Evolutionary conservation across 805 yeast species (phyloP).

Genomic region (Metschnikowia orientalis): DNA sequence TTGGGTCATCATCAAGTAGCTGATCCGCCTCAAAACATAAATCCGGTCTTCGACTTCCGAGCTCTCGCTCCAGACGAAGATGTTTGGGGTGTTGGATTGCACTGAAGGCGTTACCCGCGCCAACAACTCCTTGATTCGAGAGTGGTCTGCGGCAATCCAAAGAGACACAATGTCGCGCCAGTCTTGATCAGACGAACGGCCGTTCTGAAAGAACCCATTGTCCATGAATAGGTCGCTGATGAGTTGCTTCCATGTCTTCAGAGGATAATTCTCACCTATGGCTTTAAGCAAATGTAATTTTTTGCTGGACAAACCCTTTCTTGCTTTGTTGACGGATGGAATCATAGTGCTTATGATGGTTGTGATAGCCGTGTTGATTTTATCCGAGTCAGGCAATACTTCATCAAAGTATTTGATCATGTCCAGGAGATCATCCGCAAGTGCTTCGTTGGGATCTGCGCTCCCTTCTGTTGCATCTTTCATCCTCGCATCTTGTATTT

Average conservation of each 20-base stretch:
- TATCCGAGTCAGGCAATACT: conserved; percentile 58
- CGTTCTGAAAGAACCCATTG: conserved; percentile 43
- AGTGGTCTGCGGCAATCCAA: conserved; percentile 67
- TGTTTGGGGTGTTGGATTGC: conserved; percentile 50
- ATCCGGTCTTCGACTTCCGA: conserved; percentile 55
- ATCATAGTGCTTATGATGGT: conserved; percentile 51
- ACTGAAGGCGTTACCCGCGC: conserved; percentile 27
- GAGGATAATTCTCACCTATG: conserved; percentile 31
- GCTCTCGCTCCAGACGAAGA: conserved; percentile 68
- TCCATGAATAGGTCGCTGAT: conserved; percentile 67
- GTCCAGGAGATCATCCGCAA: conserved; percentile 16
- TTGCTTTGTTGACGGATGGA: conserved; percentile 49
- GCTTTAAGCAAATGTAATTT: conserved; percentile 43
- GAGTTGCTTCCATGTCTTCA: conserved; percentile 59
- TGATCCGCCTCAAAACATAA: conserved; percentile 54
- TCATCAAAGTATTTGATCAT: conserved; percentile 26
- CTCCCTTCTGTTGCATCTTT: conserved; percentile 1
- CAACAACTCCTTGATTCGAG: conserved; percentile 51
- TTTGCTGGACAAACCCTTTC: conserved; percentile 36
- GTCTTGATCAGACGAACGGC: conserved; percentile 18
- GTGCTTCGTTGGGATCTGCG: conserved; percentile 29
- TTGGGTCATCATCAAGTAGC: conserved; percentile 59
- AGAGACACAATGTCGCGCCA: conserved; percentile 56
- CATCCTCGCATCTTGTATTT: conserved; percentile 2
- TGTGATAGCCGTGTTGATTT: conserved; percentile 45